Conservation (phyloP, 345 rosid species). For the Salix arbutifolia region DNA sequence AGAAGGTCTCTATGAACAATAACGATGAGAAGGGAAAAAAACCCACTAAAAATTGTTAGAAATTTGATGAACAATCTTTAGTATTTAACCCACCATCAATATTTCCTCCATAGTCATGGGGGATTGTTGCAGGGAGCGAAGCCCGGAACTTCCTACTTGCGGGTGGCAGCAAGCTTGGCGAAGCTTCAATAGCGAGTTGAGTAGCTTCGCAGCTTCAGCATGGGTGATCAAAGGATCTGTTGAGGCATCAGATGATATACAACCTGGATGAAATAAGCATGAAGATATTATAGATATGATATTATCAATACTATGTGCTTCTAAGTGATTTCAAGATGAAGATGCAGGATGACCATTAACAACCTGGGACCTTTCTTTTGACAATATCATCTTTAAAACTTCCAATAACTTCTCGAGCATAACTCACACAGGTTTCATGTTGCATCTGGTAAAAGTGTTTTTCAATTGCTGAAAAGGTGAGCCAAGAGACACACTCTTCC, state of each 20-base stretch:
- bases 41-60: slow-evolving; percentile 7
- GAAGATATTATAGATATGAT: slow-evolving; percentile 3
- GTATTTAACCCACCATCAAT: slow-evolving; percentile 47
- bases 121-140: slow-evolving; percentile 82
- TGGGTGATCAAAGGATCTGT: slow-evolving; percentile 64
- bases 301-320: neutral
- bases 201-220: slow-evolving; percentile 74
- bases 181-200: slow-evolving; percentile 89
- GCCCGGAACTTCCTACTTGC: slow-evolving; percentile 95
- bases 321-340: slow-evolving; percentile 21
- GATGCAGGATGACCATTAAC: slow-evolving; percentile 14
- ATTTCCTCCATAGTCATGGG: slow-evolving; percentile 99
- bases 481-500: slow-evolving; percentile 85
- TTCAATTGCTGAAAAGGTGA: slow-evolving; percentile 85
- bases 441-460: slow-evolving; percentile 91
- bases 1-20: slow-evolving; percentile 16
- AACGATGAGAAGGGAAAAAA: slow-evolving; percentile 1
- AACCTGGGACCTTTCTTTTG: slow-evolving; percentile 64
- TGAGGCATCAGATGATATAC: slow-evolving; percentile 31
- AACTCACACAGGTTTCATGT: slow-evolving; percentile 89
- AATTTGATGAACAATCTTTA: neutral
- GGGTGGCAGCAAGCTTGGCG: slow-evolving; percentile 99
- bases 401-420: slow-evolving; percentile 82
- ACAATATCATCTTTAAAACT: slow-evolving; percentile 72
- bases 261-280: slow-evolving; percentile 38